A percentile compares a stretch with the other conserved stretches of the same genome.
These are phyloP conservation scores for Colletotrichum higginsianum DNA, from an alignment of 2,329 filamentous ascomycete genomes.

Conservation along the genomic window DNA sequence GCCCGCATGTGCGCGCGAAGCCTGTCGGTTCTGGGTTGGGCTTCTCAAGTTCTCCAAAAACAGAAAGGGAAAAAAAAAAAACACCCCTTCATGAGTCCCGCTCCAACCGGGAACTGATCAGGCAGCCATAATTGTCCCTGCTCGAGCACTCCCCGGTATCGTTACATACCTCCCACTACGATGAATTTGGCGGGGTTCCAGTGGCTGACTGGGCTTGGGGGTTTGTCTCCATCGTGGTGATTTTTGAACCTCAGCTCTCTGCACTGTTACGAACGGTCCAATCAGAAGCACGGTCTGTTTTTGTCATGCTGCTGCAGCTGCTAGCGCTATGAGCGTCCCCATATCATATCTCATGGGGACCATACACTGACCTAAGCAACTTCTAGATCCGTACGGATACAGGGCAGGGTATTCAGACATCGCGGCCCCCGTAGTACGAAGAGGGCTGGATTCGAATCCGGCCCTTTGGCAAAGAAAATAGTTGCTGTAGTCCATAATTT, in stretches of 20 bases:
- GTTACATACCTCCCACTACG: constrained; percentile 1
- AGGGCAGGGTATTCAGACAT: constrained; percentile 14
- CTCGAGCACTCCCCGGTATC: neutral
- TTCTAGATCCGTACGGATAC: neutral
- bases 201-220: neutral
- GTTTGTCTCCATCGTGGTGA: constrained; percentile 1
- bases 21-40: neutral
- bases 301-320: constrained; percentile 34
- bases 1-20: constrained; percentile 1
- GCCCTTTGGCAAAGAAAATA: neutral
- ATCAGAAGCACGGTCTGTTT: constrained; percentile 10
- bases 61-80: too few species aligned
- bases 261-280: constrained; percentile 21
- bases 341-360: constrained; percentile 19
- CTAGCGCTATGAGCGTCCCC: constrained; percentile 32
- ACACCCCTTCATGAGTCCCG: neutral
- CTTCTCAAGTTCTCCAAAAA: neutral
- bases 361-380: neutral
- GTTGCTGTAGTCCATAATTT: neutral
- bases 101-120: neutral
- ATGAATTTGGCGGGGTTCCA: neutral
- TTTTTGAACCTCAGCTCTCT: neutral
- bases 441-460: constrained; percentile 6
- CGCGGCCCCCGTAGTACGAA: constrained; percentile 26
- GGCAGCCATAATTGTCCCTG: constrained; percentile 27